A percentile compares a stretch with the other conserved stretches of the same genome.
phyloP scores from a whole-genome alignment of 495 filamentous ascomycete species.

The Tirmania nivea region DNA sequence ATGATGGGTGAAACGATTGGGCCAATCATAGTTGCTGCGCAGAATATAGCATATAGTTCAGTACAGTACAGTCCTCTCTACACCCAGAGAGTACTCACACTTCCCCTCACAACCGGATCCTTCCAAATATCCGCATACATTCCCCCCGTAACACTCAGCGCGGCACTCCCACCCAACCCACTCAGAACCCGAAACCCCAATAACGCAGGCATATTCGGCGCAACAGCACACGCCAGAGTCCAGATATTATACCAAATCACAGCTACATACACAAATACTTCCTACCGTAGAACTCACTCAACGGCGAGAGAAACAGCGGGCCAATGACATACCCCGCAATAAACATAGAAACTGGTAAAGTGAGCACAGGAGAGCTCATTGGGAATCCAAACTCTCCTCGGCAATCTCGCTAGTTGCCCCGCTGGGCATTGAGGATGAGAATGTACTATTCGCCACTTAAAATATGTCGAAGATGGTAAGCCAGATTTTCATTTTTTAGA shows the following conservation, averaged over 20 bases:
- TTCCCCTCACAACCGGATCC: conserved; percentile 28
- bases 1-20: conserved; percentile 47
- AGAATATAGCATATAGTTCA: conserved; percentile 15
- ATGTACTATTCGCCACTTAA: conserved; percentile 32
- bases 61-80: no score
- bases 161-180: conserved; percentile 30
- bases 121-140: conserved; percentile 33
- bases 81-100: conserved; percentile 25
- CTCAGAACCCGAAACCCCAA: conserved; percentile 30
- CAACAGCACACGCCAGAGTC: conserved; percentile 31
- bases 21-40: conserved; percentile 33
- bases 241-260: conserved; percentile 27
- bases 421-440: conserved; percentile 30
- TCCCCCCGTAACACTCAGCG: conserved; percentile 28
- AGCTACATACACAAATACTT: conserved; percentile 27
- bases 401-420: conserved; percentile 27
- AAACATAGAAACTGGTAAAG: conserved; percentile 31
- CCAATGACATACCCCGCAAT: conserved; percentile 31
- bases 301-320: conserved; percentile 29
- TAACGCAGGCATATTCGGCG: conserved; percentile 28
- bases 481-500: conserved; percentile 20
- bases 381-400: conserved; percentile 23
- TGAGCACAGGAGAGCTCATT: conserved; percentile 22
- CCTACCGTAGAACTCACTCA: conserved; percentile 32
- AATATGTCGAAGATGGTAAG: conserved; percentile 27